These are phyloP conservation scores for Pseudohyphozyma bogoriensis DNA, from an alignment of 768 basidiomycete genomes.

Conservation along the genomic window DNA sequence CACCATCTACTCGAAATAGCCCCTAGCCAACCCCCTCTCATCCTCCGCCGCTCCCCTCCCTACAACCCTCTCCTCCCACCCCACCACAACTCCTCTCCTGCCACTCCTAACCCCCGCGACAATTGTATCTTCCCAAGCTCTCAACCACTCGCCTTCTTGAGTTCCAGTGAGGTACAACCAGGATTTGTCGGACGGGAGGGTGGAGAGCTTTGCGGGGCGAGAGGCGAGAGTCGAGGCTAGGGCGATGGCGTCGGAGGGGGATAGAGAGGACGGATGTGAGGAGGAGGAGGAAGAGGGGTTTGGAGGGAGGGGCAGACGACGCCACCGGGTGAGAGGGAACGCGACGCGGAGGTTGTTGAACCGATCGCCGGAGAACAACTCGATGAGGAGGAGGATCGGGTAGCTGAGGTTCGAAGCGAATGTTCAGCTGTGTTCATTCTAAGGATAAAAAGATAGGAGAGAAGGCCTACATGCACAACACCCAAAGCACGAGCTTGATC, in stretches of 20 bases:
- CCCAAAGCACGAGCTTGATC: neutral
- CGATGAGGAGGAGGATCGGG: slow-evolving; percentile 1
- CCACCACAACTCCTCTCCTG: neutral
- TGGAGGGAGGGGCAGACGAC: neutral
- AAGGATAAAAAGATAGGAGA: too few relatives aligned
- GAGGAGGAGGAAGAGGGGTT: too few relatives aligned
- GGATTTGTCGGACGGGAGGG: neutral
- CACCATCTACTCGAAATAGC: too few relatives aligned
- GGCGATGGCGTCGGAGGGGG: neutral
- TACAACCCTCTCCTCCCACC: neutral
- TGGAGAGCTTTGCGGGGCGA: neutral
- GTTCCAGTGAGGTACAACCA: neutral
- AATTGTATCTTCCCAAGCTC: neutral
- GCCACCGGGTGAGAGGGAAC: slow-evolving; percentile 2
- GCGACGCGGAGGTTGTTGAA: slow-evolving; percentile 3
- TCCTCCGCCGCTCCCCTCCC: too few relatives aligned
- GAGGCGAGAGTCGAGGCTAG: neutral
- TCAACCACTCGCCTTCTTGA: slow-evolving; percentile 1
- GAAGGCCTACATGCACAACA: neutral
- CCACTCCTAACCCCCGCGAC: slow-evolving; percentile 1
- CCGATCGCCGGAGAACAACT: neutral
- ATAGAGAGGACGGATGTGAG: neutral
- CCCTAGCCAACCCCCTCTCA: too few relatives aligned
- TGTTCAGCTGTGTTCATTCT: too few relatives aligned
- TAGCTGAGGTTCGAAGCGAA: neutral